phyloP scores from a whole-genome alignment of 1,284 basidiomycete genomes.

The Agaricales sp. region DNA sequence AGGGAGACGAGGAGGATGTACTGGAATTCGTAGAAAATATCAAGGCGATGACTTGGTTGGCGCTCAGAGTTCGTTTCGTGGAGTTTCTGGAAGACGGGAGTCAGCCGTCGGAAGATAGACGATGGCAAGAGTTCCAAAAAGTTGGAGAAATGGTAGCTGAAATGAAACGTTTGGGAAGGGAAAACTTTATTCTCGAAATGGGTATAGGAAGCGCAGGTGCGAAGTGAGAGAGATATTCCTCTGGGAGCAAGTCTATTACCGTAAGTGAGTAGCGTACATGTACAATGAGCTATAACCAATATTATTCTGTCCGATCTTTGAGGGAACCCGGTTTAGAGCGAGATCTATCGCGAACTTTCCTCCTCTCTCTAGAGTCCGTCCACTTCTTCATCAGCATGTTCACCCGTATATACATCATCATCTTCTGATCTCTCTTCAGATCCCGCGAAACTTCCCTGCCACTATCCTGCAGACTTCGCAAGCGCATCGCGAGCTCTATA shows the following conservation, averaged over 20 bases:
- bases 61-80: conserved; percentile 51
- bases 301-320: not conserved
- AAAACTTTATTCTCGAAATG: conserved; percentile 48
- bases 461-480: conserved; percentile 21
- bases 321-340: not conserved
- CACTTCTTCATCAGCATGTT: not conserved
- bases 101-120: conserved; percentile 6
- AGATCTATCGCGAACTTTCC: not conserved
- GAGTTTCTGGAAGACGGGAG: conserved; percentile 24
- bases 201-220: conserved; percentile 41
- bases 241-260: too few species aligned
- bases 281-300: not conserved
- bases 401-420: not conserved
- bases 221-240: too few species aligned
- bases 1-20: conserved; percentile 41
- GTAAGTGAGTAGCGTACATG: too few species aligned
- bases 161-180: conserved; percentile 47
- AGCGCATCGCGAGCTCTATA: conserved; percentile 29
- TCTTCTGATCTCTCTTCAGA: not conserved
- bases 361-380: not conserved
- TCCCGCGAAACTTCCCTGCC: not conserved
- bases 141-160: conserved; percentile 60
- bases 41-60: conserved; percentile 73
- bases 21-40: conserved; percentile 58
- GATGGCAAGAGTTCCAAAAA: conserved; percentile 56